Base-by-base conservation (phyloP, 225 moss, liverwort and hornwort species). In the Marchantia polymorpha region DNA sequence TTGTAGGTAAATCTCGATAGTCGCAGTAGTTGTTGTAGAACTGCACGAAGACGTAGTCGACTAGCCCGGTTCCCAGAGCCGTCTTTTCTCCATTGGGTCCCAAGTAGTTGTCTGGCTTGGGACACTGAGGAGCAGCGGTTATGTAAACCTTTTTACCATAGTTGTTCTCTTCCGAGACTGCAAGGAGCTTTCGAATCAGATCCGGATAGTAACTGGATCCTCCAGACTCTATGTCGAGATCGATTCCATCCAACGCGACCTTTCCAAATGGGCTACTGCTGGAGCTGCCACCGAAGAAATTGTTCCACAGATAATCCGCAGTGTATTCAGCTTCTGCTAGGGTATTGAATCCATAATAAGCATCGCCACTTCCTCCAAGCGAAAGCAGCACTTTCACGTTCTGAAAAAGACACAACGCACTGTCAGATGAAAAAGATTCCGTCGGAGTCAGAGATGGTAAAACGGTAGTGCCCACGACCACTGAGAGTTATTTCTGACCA, bases 11-110 rank as follows among this genome's bases (percentile, higher is more conserved):
- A 6, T 39, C 71, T 8, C 46, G 31, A 46, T 39, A 64, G 25
- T 23, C 25, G 12, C 64, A 64, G 64, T 64, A 64, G 71, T 71
- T 71, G 71, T 71, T 71, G 71, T 71, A 71, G 71, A 71, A 71
- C 27, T 71, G 71, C 30, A 71, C 31, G 20, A 17, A 71, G 10
- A 71, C 71, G 71, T 51, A 72, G 72, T 72, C 72, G 22, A 72
- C 16, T 11, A 46, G 26, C 7, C 72, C 72, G 17, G 72, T 10
- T n/a, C 72, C 22, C 23, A 72, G 20, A 72, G 52, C 72, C 50
- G 72, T 72, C 29, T 30, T 23, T 11, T 31, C 51, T 7, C 50
- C 16, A 2, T 17, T 25, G 2, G 72, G 72, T 19, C 72, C 72
- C 22, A 72, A n/a, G 10, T 39, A 19, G 17, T 47, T 39, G 49